Evolutionary conservation across 2,329 filamentous ascomycete species (phyloP).

Genomic region (Diatrype stigma): DNA sequence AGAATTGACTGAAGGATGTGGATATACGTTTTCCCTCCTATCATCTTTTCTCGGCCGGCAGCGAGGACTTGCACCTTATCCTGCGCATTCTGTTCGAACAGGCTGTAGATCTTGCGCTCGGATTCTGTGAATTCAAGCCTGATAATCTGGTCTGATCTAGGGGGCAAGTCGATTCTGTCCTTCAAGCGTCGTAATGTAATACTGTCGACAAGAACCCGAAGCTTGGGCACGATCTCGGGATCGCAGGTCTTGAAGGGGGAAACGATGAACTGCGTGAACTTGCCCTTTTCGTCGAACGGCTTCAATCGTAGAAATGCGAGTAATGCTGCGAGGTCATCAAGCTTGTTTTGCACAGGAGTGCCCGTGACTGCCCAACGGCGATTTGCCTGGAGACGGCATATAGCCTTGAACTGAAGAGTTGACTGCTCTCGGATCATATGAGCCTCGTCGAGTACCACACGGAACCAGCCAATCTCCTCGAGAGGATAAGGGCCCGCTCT

Average conservation of each 20-base stretch:
- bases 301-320: slow-evolving; percentile 80
- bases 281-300: slow-evolving; percentile 75
- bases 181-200: slow-evolving; percentile 89
- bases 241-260: slow-evolving; percentile 84
- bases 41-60: slow-evolving; percentile 56
- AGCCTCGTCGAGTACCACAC: slow-evolving; percentile 89
- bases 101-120: slow-evolving; percentile 75
- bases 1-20: slow-evolving; percentile 90
- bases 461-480: slow-evolving; percentile 82
- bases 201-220: slow-evolving; percentile 88
- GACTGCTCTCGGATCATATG: slow-evolving; percentile 87
- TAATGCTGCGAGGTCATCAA: slow-evolving; percentile 84
- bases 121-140: slow-evolving; percentile 70
- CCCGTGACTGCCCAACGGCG: slow-evolving; percentile 96
- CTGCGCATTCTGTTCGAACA: slow-evolving; percentile 77
- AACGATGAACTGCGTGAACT: slow-evolving; percentile 77
- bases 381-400: slow-evolving; percentile 72
- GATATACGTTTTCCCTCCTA: slow-evolving; percentile 85
- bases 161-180: slow-evolving; percentile 80
- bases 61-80: slow-evolving; percentile 74
- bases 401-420: slow-evolving; percentile 79
- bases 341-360: slow-evolving; percentile 88
- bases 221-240: slow-evolving; percentile 74
- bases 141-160: slow-evolving; percentile 67
- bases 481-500: slow-evolving; percentile 62